phyloP scores from a whole-genome alignment of 495 filamentous ascomycete species.

The Collariella sp. region DNA sequence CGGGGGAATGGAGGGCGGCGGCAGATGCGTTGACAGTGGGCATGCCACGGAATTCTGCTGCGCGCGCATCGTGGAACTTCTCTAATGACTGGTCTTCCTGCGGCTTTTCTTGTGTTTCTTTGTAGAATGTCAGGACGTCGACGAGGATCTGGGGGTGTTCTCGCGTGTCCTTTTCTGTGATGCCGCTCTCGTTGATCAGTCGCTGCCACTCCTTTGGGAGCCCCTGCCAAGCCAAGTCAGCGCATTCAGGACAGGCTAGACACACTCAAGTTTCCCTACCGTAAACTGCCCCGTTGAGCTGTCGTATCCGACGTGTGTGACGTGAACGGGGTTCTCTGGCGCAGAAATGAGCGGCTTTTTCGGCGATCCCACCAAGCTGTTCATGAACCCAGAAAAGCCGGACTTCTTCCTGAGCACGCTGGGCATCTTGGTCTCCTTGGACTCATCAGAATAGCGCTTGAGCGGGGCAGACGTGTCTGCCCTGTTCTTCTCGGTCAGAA shows the following conservation, averaged over 20 bases:
- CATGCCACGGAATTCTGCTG: constrained; percentile 45
- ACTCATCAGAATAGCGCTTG: constrained; percentile 84
- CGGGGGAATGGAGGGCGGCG: constrained; percentile 35
- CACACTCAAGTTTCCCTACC: constrained; percentile 41
- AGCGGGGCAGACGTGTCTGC: constrained; percentile 49
- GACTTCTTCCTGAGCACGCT: constrained; percentile 74
- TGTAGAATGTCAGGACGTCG: constrained; percentile 93
- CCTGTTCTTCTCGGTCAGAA: constrained; percentile 41
- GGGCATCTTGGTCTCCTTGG: constrained; percentile 47
- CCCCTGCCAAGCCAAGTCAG: constrained; percentile 52
- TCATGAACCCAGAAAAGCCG: constrained; percentile 92
- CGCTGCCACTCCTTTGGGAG: constrained; percentile 97
- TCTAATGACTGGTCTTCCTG: constrained; percentile 83
- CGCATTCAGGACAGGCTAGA: constrained; percentile 13
- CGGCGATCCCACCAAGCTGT: constrained; percentile 80
- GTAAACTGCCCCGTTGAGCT: constrained; percentile 96
- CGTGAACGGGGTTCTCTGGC: constrained; percentile 93
- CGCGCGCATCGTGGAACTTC: constrained; percentile 83
- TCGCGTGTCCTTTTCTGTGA: constrained; percentile 90
- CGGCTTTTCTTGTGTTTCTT: constrained; percentile 75
- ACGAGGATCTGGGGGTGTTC: constrained; percentile 90
- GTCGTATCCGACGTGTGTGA: constrained; percentile 96
- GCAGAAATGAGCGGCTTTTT: constrained; percentile 88
- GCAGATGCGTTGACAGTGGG: constrained; percentile 33
- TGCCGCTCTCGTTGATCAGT: constrained; percentile 88